Evolutionary conservation across 805 yeast species (phyloP).

Genomic region (Yamadazyma laniorum): DNA sequence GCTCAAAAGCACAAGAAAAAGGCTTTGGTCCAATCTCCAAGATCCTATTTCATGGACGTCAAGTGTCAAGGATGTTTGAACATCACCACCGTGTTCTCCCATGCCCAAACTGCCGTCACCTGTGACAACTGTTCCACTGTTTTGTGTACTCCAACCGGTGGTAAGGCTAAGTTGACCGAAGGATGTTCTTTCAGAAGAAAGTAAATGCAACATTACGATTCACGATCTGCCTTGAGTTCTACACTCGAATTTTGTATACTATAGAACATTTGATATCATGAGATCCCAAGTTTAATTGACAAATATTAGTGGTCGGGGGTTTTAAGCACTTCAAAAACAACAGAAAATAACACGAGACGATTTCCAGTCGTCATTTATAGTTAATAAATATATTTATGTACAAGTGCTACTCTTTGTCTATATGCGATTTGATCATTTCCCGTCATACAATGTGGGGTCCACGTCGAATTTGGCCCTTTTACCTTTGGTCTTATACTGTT

Average conservation of each 20-base stretch:
- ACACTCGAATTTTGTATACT: conserved; percentile 10
- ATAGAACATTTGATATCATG: too few species aligned
- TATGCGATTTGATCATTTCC: too few species aligned
- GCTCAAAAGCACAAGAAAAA: conserved; percentile 95
- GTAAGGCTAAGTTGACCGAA: conserved; percentile 98
- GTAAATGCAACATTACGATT: too few species aligned
- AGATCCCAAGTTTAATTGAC: too few species aligned
- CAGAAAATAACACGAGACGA: too few species aligned
- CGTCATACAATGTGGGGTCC: conserved; percentile 18
- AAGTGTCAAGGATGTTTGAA: conserved; percentile 99
- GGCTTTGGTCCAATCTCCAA: conserved; percentile 94
- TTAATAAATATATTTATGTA: conserved; percentile 5
- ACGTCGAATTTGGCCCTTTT: conserved; percentile 22
- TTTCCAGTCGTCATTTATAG: conserved; percentile 6
- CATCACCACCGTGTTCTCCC: conserved; percentile 99
- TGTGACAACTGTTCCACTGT: conserved; percentile 98
- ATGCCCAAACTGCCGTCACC: conserved; percentile 99
- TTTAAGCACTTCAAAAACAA: background rate
- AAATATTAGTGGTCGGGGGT: background rate
- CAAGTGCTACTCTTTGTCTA: background rate
- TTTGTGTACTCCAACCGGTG: conserved; percentile 98
- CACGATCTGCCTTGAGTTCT: too few species aligned
- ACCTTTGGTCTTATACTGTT: conserved; percentile 31
- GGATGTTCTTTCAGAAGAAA: conserved; percentile 99
- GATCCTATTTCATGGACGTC: conserved; percentile 99